Evolutionary conservation across 1,284 basidiomycete species (phyloP), one percentile per base, ranked within the genome.

Genomic region (Cutaneotrichosporon dermatis): DNA sequence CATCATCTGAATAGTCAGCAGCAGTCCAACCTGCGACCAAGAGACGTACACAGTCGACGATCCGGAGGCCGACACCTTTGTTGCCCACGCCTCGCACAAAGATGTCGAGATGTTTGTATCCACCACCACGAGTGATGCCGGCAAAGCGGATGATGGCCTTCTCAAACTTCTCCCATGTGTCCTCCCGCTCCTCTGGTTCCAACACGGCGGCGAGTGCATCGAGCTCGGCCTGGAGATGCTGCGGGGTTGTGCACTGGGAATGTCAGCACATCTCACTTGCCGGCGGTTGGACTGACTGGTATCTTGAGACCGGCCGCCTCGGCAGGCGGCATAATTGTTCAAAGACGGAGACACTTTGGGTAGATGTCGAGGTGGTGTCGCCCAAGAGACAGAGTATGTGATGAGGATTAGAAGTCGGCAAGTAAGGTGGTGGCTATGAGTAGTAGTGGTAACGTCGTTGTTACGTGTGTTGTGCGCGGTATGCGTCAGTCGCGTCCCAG

Each of bases 121-220:
- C 78, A 46, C 78, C 78, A 25, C 78, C 78, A 44, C 74, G 62
- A 3, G 72, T 74, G 4, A 79, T 65, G 3, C 68, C 76, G 0
- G 76, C 68, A 48, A 79, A 77, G 37, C 78, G 67, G 33, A 75
- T 69, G 36, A 79, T 61, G 0, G 70, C 76, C 48, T 68, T 67
- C 54, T 76, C 76, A 36, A 79, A 69, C 62, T 77, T 77, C 59
- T 78, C 77, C 77, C 77, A 79, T 16, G 75, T 77, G 52, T 79
- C 76, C 56, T 79, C 78, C 25, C 70, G 71, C 65, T 79, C 78
- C n/a, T 68, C 67, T 6, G 71, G 72, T 41, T 68, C 72, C 15
- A 79, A 64, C 1, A 70, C 64, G 11, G 64, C 63, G 4, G 66
- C 57, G 33, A 79, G 66, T 0, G 62, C 60, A 7, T 76, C 73